These are phyloP conservation scores for Fusarium euwallaceae DNA, from an alignment of 2,329 filamentous ascomycete genomes.

Conservation along the genomic window DNA sequence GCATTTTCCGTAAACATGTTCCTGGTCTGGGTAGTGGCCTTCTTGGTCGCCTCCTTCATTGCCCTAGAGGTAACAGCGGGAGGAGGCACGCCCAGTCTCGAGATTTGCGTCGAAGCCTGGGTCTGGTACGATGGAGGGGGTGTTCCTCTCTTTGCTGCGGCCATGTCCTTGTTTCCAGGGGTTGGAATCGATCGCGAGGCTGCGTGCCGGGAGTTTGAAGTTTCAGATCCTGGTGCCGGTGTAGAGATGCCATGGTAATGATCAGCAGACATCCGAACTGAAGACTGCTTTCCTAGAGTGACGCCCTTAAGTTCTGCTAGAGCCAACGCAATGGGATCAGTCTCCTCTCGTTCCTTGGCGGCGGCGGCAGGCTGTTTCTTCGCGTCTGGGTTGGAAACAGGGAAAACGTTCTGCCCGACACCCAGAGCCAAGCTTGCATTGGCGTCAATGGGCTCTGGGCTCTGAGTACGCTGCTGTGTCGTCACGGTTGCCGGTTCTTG, in stretches of 20 bases:
- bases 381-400: slow-evolving; percentile 84
- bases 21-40: slow-evolving; percentile 85
- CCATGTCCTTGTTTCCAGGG: slow-evolving; percentile 61
- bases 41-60: slow-evolving; percentile 95
- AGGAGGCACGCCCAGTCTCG: slow-evolving; percentile 87
- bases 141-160: slow-evolving; percentile 75
- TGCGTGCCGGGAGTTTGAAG: slow-evolving; percentile 40
- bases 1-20: slow-evolving; percentile 75
- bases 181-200: slow-evolving; percentile 67
- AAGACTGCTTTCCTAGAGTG: slow-evolving; percentile 80
- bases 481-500: slow-evolving; percentile 54
- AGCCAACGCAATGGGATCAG: slow-evolving; percentile 91
- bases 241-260: slow-evolving; percentile 94
- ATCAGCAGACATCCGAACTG: slow-evolving; percentile 91
- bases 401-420: slow-evolving; percentile 95
- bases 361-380: slow-evolving; percentile 52
- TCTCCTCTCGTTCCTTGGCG: slow-evolving; percentile 67
- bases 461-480: slow-evolving; percentile 63
- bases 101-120: slow-evolving; percentile 76
- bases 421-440: slow-evolving; percentile 94
- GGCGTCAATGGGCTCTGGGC: slow-evolving; percentile 90
- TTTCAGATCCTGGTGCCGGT: slow-evolving; percentile 71
- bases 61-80: slow-evolving; percentile 93
- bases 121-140: slow-evolving; percentile 84
- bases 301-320: slow-evolving; percentile 93